These are phyloP conservation scores for Paradendryphiella salina DNA, from an alignment of 2,329 filamentous ascomycete species.

Conservation along the genomic window DNA sequence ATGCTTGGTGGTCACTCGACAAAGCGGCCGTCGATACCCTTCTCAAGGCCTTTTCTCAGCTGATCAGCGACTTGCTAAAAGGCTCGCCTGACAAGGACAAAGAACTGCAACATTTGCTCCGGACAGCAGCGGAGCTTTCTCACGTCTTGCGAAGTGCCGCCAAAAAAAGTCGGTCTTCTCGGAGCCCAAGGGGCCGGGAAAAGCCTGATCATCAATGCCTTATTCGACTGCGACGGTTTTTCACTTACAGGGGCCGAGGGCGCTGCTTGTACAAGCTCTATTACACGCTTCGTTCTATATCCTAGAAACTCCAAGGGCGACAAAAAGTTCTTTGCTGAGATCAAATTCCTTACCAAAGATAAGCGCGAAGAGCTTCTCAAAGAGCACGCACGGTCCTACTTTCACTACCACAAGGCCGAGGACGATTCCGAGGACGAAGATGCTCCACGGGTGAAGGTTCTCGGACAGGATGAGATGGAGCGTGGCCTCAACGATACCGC, in stretches of 20 bases:
- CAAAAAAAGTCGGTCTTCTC: slow-evolving; percentile 24
- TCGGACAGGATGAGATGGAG: slow-evolving; percentile 21
- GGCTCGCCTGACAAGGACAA: no score
- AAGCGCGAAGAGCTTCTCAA: slow-evolving; percentile 20
- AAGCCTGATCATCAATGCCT: slow-evolving; percentile 20
- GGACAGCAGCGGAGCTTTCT: slow-evolving; percentile 7
- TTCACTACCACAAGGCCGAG: slow-evolving; percentile 18
- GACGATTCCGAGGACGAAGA: slow-evolving; percentile 27
- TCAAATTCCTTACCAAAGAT: slow-evolving; percentile 19
- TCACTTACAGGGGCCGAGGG: slow-evolving; percentile 29
- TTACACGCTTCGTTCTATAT: no score
- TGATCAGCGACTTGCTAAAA: no score
- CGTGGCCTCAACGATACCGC: slow-evolving; percentile 23
- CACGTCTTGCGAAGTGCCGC: no score
- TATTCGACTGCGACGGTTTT: slow-evolving; percentile 23
- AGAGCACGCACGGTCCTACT: slow-evolving; percentile 18
- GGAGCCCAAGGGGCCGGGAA: slow-evolving; percentile 33
- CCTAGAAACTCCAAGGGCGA: no score
- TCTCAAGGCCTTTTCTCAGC: no score
- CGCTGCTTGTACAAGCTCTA: slow-evolving; percentile 23
- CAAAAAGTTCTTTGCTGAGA: slow-evolving; percentile 15
- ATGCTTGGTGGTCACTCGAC: no score
- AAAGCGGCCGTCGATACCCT: no score
- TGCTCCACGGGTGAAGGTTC: background rate
- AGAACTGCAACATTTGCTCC: slow-evolving; percentile 19